Base-by-base conservation (phyloP, 176 grass and related monocot genomes). In the Lolium rigidum region DNA sequence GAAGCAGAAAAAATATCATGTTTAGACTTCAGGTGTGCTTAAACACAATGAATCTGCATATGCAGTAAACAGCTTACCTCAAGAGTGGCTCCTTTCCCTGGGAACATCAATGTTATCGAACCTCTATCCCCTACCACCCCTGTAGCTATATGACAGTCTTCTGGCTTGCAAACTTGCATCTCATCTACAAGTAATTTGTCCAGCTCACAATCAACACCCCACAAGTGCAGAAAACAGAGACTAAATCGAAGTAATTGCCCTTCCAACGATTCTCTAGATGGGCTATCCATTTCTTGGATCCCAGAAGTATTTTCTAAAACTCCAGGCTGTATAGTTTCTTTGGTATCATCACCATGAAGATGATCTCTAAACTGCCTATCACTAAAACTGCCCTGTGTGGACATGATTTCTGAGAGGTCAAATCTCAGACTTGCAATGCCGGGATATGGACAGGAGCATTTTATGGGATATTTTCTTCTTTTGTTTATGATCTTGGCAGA, bases 151-250 rank as follows among this genome's bases (percentile, higher is more conserved):
- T 93, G 80, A 56, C 87, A 98, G 55, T 87, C 93, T 83, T 98
- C 93, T 87, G 93, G 95, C 84, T 98, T 98, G 85, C 91, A 93
- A 90, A 98, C 89, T 90, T 90, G 90, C 95, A 98, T 95, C 83
- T 93, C 95, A 74, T 98, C 91, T 68, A 93, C 86, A 71, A 98
- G 79, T 84, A 98, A 87, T 90, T 82, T 95, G 66, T 98, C 95
- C 84, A 98, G 86, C 54, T 98, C 93, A 48, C 58, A 21, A 85
- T 98, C 95, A 86, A 95, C 77, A 91, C 76, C 93, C 95, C 95
- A 98, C 71, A 98, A 90, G 92, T 98, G 95, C 68, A 98, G 60
- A 93, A 98, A 98, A 79, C 93, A 98, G 88, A 98, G 92, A 79
- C 95, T 92, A 85, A 98, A 98, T 74, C 95, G 86, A 85, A 98